These are phyloP conservation scores for Carpinus fangiana DNA, from an alignment of 306 rosid genomes.

Conservation along the genomic window DNA sequence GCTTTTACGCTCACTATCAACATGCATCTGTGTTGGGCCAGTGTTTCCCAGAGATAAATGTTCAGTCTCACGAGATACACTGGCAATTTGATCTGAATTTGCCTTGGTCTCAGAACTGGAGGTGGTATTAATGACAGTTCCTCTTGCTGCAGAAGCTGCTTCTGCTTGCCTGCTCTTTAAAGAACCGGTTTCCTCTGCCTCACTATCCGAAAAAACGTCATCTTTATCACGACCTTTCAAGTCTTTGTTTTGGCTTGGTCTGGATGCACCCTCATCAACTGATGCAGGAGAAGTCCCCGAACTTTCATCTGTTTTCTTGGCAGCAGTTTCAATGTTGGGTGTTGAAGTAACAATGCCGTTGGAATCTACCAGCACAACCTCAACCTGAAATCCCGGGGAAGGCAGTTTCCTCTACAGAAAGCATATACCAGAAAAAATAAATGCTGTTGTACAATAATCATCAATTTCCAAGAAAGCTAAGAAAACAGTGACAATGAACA, in stretches of 20 bases:
- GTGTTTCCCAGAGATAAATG: constrained; percentile 64
- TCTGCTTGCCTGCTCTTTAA: constrained; percentile 63
- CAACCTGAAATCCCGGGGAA: constrained; percentile 95
- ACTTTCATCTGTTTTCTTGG: constrained; percentile 64
- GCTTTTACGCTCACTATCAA: constrained; percentile 47
- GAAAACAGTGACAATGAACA: not conserved
- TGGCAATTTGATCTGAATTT: constrained; percentile 50
- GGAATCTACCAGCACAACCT: constrained; percentile 77
- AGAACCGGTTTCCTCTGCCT: constrained; percentile 65
- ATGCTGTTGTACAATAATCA: constrained; percentile 12
- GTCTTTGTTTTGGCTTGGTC: constrained; percentile 40
- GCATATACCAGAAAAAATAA: constrained; percentile 13
- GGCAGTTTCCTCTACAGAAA: constrained; percentile 83
- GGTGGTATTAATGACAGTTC: constrained; percentile 35
- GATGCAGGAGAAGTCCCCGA: constrained; percentile 49
- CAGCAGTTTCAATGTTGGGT: constrained; percentile 43
- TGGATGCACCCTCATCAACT: constrained; percentile 37
- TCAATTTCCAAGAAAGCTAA: constrained; percentile 10
- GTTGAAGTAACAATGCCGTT: constrained; percentile 37
- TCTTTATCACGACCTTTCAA: constrained; percentile 56
- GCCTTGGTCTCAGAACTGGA: constrained; percentile 43
- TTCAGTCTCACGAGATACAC: constrained; percentile 56
- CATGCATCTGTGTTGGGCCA: constrained; percentile 32
- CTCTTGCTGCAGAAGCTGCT: constrained; percentile 42
- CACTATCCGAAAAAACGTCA: constrained; percentile 89